Base-by-base conservation (phyloP, 495 filamentous ascomycete genomes). In the Talaromyces proteolyticus region DNA sequence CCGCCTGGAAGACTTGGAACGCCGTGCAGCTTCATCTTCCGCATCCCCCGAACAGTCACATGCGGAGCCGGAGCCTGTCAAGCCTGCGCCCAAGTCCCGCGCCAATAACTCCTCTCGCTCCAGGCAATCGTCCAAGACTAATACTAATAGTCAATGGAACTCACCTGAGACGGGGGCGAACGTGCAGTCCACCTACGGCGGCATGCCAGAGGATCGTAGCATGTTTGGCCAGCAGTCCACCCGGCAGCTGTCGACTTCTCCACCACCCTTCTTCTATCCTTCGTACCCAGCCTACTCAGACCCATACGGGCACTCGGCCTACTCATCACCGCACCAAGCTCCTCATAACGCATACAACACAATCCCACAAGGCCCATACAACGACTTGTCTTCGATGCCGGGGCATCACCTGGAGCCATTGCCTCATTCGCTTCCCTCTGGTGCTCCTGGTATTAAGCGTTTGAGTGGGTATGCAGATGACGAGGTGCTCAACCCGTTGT, bases 1-100 rank as follows among this genome's bases (percentile, higher is more conserved):
- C 68, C 83, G 92, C 60, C 77, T 98, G 63, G 92, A 98, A 69
- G 93, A 98, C 57, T 83, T 98, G 48, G 93, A 98, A 76, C 81
- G 90, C 57, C 80, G 92, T 54, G 93, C 93, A 22, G 89, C 87
- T 19, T 91, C 87, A 17, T 84, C 85, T 47, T 93, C 91, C 29
- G 68, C 76, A 11, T 86, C 83, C 7, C 81, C 85, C 39, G 84
- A 87, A 75, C 81, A 75, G 67, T 69, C 66, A 59, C 82, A 68
- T 42, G 75, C 71, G 43, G 77, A 82, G 55, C 67, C 75, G 1
- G 73, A 71, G 22, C 62, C 53, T 26, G 59, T 67, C 38, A 79
- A 72, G 53, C 64, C 53, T 53, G 54, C 52, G 63, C 25, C 52
- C 64, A 75, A 67, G 19, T 57, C 61, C 24, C 73, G 65, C 46